phyloP scores from a whole-genome alignment of 2,329 filamentous ascomycete species.

The Tolypocladium ophioglossoides region DNA sequence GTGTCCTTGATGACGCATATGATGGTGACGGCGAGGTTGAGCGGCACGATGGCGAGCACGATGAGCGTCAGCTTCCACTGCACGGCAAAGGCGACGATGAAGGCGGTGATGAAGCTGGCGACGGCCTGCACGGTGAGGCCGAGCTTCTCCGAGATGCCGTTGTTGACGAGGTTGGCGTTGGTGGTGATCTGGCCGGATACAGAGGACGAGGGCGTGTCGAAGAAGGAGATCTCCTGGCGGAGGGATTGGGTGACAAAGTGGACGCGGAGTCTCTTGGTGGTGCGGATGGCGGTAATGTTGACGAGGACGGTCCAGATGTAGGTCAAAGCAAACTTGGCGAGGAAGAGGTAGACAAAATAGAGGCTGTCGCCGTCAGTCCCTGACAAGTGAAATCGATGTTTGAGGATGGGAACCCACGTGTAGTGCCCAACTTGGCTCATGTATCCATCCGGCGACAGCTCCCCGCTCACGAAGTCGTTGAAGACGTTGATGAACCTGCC shows the following conservation, averaged over 20 bases:
- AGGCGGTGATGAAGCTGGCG: slow-evolving; percentile 27
- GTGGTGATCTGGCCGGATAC: slow-evolving; percentile 35
- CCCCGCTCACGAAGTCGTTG: slow-evolving; percentile 40
- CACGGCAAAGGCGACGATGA: slow-evolving; percentile 27
- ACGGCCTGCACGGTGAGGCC: slow-evolving; percentile 28
- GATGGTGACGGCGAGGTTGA: slow-evolving; percentile 28
- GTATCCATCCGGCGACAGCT: slow-evolving; percentile 34
- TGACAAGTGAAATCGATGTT: neutral
- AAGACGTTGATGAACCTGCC: slow-evolving; percentile 44
- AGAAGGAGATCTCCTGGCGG: slow-evolving; percentile 44
- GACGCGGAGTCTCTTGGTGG: slow-evolving; percentile 24
- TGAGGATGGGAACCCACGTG: slow-evolving; percentile 19
- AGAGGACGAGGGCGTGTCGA: slow-evolving; percentile 35
- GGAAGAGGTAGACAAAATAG: slow-evolving; percentile 48
- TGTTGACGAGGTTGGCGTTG: slow-evolving; percentile 34
- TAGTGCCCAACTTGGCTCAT: slow-evolving; percentile 35
- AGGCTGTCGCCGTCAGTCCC: slow-evolving; percentile 22
- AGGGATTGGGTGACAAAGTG: slow-evolving; percentile 26
- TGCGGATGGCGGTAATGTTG: slow-evolving; percentile 25
- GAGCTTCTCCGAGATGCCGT: slow-evolving; percentile 34
- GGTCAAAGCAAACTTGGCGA: slow-evolving; percentile 40
- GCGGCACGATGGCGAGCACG: slow-evolving; percentile 33
- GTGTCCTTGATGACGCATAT: slow-evolving; percentile 28
- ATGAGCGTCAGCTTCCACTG: slow-evolving; percentile 34
- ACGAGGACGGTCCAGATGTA: slow-evolving; percentile 40